Percentiles rank a stretch among this genome's conserved stretches.
Conservation (phyloP, 2,329 filamentous ascomycete species). For the Aurifilum marmelostoma region DNA sequence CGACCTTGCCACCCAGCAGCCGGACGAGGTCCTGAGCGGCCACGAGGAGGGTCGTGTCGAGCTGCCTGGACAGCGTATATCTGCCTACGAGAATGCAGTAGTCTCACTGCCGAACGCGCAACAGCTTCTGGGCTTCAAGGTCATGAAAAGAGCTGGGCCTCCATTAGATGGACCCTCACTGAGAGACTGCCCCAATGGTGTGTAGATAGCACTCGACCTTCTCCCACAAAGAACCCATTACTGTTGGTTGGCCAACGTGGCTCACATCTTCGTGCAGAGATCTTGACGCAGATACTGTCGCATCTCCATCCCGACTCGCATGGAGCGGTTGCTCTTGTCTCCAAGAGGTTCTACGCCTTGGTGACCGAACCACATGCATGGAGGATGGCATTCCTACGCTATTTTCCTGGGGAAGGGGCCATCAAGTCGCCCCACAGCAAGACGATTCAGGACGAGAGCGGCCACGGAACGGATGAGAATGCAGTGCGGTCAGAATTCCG, state of each 20-base stretch:
- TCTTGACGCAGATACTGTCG: conserved; percentile 87
- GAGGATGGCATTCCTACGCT: conserved; percentile 89
- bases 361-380: conserved; percentile 92
- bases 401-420: conserved; percentile 77
- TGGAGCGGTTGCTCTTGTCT: conserved; percentile 81
- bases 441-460: conserved; percentile 42
- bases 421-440: conserved; percentile 43
- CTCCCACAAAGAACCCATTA: not conserved
- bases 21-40: conserved; percentile 57
- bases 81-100: conserved; percentile 66
- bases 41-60: conserved; percentile 35
- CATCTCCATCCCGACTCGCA: conserved; percentile 87
- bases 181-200: conserved; percentile 80
- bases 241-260: conserved; percentile 10
- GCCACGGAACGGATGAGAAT: conserved; percentile 54
- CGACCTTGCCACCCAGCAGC: conserved; percentile 45
- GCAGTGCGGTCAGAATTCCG: conserved; percentile 72
- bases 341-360: conserved; percentile 81
- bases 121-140: conserved; percentile 58
- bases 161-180: conserved; percentile 48
- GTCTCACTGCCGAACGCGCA: conserved; percentile 51
- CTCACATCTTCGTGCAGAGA: conserved; percentile 62
- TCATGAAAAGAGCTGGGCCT: conserved; percentile 52
- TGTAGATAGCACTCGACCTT: conserved; percentile 33
- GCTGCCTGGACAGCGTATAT: conserved; percentile 56